phyloP scores from a whole-genome alignment of 306 rosid species.

The Phaseolus lunatus region DNA sequence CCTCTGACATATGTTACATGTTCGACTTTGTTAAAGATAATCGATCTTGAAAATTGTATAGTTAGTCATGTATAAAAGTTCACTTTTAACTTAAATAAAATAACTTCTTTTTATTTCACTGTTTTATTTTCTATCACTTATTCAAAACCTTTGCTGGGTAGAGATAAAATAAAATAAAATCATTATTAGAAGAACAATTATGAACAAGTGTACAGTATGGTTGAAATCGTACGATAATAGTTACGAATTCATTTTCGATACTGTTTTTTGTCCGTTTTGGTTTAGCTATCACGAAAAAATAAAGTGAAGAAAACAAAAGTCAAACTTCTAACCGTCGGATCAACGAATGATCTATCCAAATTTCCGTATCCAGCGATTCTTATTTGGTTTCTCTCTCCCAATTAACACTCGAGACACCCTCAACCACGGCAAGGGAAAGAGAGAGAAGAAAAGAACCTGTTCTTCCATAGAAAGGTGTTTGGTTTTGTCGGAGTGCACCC shows the following conservation, averaged over 20 bases:
- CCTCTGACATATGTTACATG: too few species aligned
- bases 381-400: conserved; percentile 35
- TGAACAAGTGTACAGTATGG: too few species aligned
- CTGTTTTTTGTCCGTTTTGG: conserved; percentile 5
- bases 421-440: conserved; percentile 27
- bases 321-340: conserved; percentile 54
- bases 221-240: too few species aligned
- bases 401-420: conserved; percentile 18
- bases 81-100: too few species aligned
- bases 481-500: conserved; percentile 53
- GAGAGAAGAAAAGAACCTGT: conserved; percentile 65
- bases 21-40: too few species aligned
- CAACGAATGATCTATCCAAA: conserved; percentile 37
- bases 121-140: too few species aligned
- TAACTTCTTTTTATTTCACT: too few species aligned
- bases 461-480: conserved; percentile 50
- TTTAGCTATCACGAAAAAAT: not conserved
- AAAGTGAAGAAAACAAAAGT: not conserved
- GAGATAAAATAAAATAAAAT: too few species aligned
- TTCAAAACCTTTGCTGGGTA: too few species aligned
- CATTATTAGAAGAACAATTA: too few species aligned
- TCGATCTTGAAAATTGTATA: too few species aligned
- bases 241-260: conserved; percentile 19
- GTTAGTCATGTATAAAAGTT: too few species aligned
- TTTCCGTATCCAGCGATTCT: conserved; percentile 52